phyloP scores from a whole-genome alignment of 805 yeast species.

The Metschnikowia hibisci region DNA sequence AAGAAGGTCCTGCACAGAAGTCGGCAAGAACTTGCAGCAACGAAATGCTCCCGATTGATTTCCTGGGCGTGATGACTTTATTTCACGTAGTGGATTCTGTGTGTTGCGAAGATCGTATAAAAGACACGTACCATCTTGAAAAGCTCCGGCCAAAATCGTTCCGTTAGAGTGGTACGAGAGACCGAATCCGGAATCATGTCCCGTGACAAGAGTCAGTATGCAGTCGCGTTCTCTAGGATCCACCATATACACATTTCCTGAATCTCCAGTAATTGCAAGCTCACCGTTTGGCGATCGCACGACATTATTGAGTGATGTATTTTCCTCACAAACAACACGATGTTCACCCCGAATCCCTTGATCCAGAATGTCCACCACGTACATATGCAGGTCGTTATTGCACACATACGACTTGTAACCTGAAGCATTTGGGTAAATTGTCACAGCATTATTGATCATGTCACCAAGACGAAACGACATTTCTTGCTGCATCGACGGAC shows the following conservation, averaged over 20 bases:
- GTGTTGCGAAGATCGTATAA: slow-evolving; percentile 73
- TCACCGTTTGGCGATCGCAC: slow-evolving; percentile 49
- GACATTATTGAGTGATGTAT: slow-evolving; percentile 73
- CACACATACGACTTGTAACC: slow-evolving; percentile 61
- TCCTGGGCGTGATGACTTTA: slow-evolving; percentile 57
- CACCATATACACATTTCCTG: slow-evolving; percentile 56
- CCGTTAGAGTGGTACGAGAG: slow-evolving; percentile 78
- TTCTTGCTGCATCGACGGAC: slow-evolving; percentile 44
- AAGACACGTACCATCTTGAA: slow-evolving; percentile 80
- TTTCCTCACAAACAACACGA: slow-evolving; percentile 45
- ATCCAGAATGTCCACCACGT: slow-evolving; percentile 55
- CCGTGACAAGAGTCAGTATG: slow-evolving; percentile 45
- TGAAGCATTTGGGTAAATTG: slow-evolving; percentile 31
- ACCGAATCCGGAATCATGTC: slow-evolving; percentile 79
- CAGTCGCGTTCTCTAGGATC: slow-evolving; percentile 38
- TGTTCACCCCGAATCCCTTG: slow-evolving; percentile 40
- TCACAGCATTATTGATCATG: slow-evolving; percentile 77
- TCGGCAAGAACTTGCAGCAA: slow-evolving; percentile 46
- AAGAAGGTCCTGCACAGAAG: slow-evolving; percentile 72
- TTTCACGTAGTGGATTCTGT: slow-evolving; percentile 45
- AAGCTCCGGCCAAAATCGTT: slow-evolving; percentile 66
- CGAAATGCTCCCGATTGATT: slow-evolving; percentile 64
- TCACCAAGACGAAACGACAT: slow-evolving; percentile 65
- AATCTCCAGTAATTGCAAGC: slow-evolving; percentile 69
- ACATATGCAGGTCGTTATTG: slow-evolving; percentile 76